Evolutionary conservation across 495 filamentous ascomycete genomes (phyloP).

Genomic region (Aspergillus ellipticus): DNA sequence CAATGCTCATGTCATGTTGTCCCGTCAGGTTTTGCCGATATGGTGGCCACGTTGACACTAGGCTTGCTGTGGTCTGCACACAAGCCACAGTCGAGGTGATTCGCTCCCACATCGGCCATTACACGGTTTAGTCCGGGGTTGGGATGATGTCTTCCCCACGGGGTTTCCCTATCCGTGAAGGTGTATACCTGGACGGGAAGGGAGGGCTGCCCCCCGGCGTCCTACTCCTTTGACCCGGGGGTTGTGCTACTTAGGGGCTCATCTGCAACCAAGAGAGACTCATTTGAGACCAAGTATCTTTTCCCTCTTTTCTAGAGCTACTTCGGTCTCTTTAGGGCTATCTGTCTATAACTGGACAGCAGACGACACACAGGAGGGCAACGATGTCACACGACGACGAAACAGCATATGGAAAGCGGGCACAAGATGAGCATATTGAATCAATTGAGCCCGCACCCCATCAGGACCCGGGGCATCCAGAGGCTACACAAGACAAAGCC

Average conservation of each 20-base stretch:
- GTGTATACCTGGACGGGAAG: neutral
- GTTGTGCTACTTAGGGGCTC: neutral
- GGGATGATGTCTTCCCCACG: conserved; percentile 29
- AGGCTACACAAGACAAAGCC: conserved; percentile 38
- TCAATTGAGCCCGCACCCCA: conserved; percentile 22
- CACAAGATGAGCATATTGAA: conserved; percentile 39
- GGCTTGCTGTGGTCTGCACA: conserved; percentile 1
- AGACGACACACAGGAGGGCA: neutral
- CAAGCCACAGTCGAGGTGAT: conserved; percentile 6
- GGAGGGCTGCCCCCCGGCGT: neutral
- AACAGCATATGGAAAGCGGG: conserved; percentile 18
- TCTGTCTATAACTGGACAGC: too few relatives aligned
- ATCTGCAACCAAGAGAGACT: neutral
- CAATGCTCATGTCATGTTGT: neutral
- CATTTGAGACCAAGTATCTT: neutral
- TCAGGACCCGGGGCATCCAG: neutral
- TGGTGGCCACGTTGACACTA: neutral
- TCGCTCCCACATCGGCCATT: conserved; percentile 16
- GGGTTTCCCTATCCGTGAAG: conserved; percentile 20
- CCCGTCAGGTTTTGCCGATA: conserved; percentile 1
- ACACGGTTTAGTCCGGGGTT: conserved; percentile 14
- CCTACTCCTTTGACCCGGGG: neutral
- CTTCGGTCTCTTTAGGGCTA: neutral
- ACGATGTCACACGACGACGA: conserved; percentile 24
- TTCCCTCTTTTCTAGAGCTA: neutral